phyloP scores from a whole-genome alignment of 1,284 basidiomycete species.

The Ceratobasidium sp. region DNA sequence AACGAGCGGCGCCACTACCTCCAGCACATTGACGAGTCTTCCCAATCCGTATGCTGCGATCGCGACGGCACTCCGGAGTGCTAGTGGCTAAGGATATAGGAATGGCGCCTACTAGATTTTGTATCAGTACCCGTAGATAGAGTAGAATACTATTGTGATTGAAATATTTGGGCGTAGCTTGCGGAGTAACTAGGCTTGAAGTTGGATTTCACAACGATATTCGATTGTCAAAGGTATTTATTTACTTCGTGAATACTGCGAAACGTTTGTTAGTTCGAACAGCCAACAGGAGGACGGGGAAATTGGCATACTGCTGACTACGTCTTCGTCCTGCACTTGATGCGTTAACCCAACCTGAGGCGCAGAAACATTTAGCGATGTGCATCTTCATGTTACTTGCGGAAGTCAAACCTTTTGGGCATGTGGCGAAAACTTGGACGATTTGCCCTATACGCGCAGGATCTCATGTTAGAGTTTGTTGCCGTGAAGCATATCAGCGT shows the following conservation, averaged over 20 bases:
- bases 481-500: neutral
- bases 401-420: slow-evolving; percentile 84
- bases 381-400: slow-evolving; percentile 41
- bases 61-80: slow-evolving; percentile 25
- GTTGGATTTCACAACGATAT: slow-evolving; percentile 1
- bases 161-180: neutral
- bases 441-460: slow-evolving; percentile 75
- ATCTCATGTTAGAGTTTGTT: neutral
- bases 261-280: neutral
- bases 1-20: neutral
- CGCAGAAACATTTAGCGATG: neutral
- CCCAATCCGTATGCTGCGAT: slow-evolving; percentile 38
- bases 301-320: slow-evolving; percentile 82
- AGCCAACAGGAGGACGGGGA: neutral
- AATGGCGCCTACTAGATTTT: neutral
- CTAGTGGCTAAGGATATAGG: neutral
- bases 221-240: slow-evolving; percentile 1
- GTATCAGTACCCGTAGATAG: slow-evolving; percentile 28
- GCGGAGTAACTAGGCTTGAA: neutral
- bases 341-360: slow-evolving; percentile 78
- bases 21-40: neutral
- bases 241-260: slow-evolving; percentile 48
- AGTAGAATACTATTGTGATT: slow-evolving; percentile 8
- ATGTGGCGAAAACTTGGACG: slow-evolving; percentile 90
- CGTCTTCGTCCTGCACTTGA: slow-evolving; percentile 93